A percentile compares a stretch with the other conserved stretches of the same genome.
Conservation (phyloP, 345 rosid species). For the Gossypium thurberi region DNA sequence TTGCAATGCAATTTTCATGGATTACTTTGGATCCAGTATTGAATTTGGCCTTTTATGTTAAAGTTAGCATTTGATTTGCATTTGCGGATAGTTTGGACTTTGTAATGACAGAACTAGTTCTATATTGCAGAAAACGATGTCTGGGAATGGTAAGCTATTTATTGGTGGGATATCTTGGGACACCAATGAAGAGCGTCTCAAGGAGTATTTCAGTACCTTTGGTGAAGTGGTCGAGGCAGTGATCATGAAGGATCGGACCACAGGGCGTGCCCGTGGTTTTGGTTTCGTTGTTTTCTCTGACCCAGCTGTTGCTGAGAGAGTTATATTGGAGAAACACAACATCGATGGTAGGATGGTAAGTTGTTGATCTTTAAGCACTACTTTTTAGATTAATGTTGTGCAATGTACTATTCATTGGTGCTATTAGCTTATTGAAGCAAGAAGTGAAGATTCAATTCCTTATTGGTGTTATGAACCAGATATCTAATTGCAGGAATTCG, state of each 20-base stretch:
- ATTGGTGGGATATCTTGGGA: slow-evolving; percentile 99
- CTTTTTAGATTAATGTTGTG: slow-evolving; percentile 6
- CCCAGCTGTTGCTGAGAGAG: slow-evolving; percentile 81
- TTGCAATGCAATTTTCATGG: slow-evolving; percentile 11
- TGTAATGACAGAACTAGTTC: background rate
- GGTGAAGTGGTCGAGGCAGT: slow-evolving; percentile 97
- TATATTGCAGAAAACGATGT: slow-evolving; percentile 57
- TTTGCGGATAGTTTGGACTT: slow-evolving; percentile 8
- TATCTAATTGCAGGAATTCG: slow-evolving; percentile 33
- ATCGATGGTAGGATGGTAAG: slow-evolving; percentile 94
- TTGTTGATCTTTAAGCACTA: slow-evolving; percentile 10
- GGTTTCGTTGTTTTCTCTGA: slow-evolving; percentile 94
- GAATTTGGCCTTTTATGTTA: slow-evolving; percentile 10
- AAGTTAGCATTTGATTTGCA: slow-evolving; percentile 14
- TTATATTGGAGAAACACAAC: slow-evolving; percentile 74
- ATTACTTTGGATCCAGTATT: slow-evolving; percentile 29
- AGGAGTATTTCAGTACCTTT: slow-evolving; percentile 75
- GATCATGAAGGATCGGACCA: slow-evolving; percentile 95
- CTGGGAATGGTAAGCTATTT: slow-evolving; percentile 87
- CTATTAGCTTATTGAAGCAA: background rate
- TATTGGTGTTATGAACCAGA: slow-evolving; percentile 20
- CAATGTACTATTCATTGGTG: slow-evolving; percentile 4
- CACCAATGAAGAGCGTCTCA: slow-evolving; percentile 87
- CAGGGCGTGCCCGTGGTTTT: slow-evolving; percentile 98
- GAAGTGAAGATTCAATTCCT: slow-evolving; percentile 13